Base-by-base conservation (phyloP, 768 basidiomycete species). In the Chalciporus pseudorubinellus region DNA sequence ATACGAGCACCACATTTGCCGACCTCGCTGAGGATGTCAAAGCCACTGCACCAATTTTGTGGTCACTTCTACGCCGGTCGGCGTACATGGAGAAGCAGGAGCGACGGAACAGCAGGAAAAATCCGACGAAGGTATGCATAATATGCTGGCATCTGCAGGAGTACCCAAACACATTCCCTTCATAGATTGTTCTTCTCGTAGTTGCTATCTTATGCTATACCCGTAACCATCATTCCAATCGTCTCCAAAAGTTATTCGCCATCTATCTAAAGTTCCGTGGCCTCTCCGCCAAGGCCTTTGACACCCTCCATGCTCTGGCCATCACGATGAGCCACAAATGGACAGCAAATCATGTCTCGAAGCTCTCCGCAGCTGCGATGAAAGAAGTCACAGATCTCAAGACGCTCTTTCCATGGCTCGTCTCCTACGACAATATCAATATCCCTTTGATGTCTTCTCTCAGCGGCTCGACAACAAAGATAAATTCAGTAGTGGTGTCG, bases 391-490 rank as follows among this genome's bases (percentile, higher is more conserved):
- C 54, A 4, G 9, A 38, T 0, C 18, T 52, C 13, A 70, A 71
- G 33, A 38, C 66, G 8, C 18, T 13, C 0, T 65, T 48, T 52
- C 65, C 69, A 2, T 74, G 64, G 64, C 13, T 64, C 9, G 48
- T 68, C 8, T 65, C 69, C 0, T 61, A 75, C 41, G 72, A 77
- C 59, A 77, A 77, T 49, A 33, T 74, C 9, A 66, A 70, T 33
- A 43, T 74, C 3, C 57, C 68, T 1, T 68, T 74, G 56, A 62
- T 3, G 67, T 71, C 14, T 75, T 70, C 49, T 69, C 72, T 1
- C 74, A 75, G 48, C 58, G 70, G 0, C 40, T 73, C 9, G 61
- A 72, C 46, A 72, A 74, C 38, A 56, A 69, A 47, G 57, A 55
- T 7, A 51, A 70, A 16, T 70, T 74, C 50, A 67, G 60, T 6